Conservation (phyloP, 2,329 filamentous ascomycete species). For the Gliomastix tumulicola region DNA sequence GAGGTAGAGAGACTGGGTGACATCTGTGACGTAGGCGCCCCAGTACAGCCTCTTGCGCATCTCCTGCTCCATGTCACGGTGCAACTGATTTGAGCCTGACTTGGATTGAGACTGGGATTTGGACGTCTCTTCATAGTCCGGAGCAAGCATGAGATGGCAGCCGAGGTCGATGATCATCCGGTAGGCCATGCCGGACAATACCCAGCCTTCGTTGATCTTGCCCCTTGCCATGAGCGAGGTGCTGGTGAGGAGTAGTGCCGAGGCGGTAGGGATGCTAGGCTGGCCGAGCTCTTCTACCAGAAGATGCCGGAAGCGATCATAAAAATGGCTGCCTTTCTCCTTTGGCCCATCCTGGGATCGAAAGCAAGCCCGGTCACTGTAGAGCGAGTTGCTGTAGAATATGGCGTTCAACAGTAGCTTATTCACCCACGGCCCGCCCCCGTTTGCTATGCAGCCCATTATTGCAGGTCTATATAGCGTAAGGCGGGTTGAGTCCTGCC, state of each 20-base stretch:
- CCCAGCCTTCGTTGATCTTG: conserved; percentile 25
- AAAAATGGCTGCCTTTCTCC: conserved; percentile 26
- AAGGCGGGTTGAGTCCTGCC: conserved; percentile 26
- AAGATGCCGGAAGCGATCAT: conserved; percentile 25
- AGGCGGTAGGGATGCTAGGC: conserved; percentile 27
- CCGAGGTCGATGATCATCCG: conserved; percentile 30
- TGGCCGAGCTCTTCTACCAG: conserved; percentile 22
- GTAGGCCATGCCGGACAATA: conserved; percentile 24
- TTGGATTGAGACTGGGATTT: conserved; percentile 12
- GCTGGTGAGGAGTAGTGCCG: conserved; percentile 22
- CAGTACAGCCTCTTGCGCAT: conserved; percentile 25
- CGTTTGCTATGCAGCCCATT: conserved; percentile 25
- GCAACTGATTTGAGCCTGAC: too few relatives aligned
- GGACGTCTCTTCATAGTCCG: conserved; percentile 15
- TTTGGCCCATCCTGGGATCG: conserved; percentile 20
- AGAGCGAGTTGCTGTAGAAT: conserved; percentile 28
- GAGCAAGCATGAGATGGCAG: conserved; percentile 22
- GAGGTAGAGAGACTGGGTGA: conserved; percentile 22
- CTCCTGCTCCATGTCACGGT: conserved; percentile 19
- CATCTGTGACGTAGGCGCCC: conserved; percentile 24
- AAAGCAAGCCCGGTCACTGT: conserved; percentile 26
- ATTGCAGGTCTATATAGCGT: conserved; percentile 29
- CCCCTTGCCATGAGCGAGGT: conserved; percentile 23
- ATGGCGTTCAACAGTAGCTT: conserved; percentile 31
- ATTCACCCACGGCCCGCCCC: conserved; percentile 24